Percentiles rank a stretch among this genome's conserved stretches.
Evolutionary conservation across 208 protist genomes (phyloP).

Genomic region (Wallacemonas sp.): DNA sequence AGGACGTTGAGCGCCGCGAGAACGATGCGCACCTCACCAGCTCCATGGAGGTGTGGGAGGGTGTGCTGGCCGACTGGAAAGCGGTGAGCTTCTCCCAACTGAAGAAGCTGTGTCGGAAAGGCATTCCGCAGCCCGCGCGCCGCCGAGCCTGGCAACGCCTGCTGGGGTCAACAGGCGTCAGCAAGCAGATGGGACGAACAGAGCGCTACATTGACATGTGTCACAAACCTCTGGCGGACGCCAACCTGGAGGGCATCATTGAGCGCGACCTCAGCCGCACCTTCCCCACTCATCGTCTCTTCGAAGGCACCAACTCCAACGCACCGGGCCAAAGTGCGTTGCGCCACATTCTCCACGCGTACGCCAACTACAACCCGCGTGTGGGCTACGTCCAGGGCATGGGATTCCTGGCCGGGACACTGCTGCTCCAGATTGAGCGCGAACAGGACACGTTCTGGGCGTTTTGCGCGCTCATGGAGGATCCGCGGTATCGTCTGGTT

Average conservation of each 20-base stretch:
- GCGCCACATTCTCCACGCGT: conserved; percentile 77
- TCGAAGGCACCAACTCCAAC: conserved; percentile 31
- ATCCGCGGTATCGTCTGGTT: conserved; percentile 57
- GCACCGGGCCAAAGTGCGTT: conserved; percentile 60
- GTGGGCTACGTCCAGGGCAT: conserved; percentile 94
- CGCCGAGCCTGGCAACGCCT: conserved; percentile 69
- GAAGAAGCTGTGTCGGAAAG: conserved; percentile 74
- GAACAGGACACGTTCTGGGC: conserved; percentile 89
- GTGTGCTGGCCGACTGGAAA: conserved; percentile 40
- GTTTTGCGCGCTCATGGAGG: conserved; percentile 84
- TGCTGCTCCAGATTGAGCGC: conserved; percentile 74
- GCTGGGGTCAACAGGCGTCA: conserved; percentile 38
- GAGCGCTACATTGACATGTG: conserved; percentile 35
- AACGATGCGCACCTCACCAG: conserved; percentile 15
- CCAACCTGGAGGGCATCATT: conserved; percentile 62
- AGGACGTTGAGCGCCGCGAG: conserved; percentile 33
- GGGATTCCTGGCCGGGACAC: conserved; percentile 86
- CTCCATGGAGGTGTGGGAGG: conserved; percentile 33
- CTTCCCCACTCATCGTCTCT: conserved; percentile 83
- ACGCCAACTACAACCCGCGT: conserved; percentile 62
- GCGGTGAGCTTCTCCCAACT: conserved; percentile 17
- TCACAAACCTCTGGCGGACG: conserved; percentile 26
- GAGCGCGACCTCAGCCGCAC: conserved; percentile 84
- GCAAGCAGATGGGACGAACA: conserved; percentile 13
- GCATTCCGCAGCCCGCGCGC: conserved; percentile 67